These are phyloP conservation scores for Gaertneriomyces sp. DNA, from an alignment of 192 early-diverging fungal species.

Conservation along the genomic window DNA sequence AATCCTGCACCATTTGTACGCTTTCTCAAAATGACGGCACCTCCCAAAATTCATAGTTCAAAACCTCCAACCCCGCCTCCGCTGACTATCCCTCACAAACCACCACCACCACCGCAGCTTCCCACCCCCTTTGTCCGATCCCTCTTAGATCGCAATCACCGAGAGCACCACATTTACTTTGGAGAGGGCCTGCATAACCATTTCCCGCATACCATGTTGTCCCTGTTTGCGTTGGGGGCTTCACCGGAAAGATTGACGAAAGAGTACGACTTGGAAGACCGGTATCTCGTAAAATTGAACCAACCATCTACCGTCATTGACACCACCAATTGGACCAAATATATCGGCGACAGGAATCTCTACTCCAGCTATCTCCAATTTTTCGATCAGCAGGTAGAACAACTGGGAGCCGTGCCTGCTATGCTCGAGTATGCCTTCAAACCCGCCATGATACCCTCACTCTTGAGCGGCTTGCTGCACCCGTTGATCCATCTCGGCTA, in stretches of 20 bases:
- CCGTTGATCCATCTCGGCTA: slow-evolving; percentile 23
- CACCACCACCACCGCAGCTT: background rate
- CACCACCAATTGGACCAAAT: background rate
- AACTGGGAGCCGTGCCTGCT: background rate
- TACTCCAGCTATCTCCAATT: slow-evolving; percentile 5
- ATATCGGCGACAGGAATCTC: background rate
- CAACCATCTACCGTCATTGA: background rate
- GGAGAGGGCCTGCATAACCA: slow-evolving; percentile 1
- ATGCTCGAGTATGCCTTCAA: background rate
- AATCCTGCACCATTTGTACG: too few relatives aligned
- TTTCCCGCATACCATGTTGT: slow-evolving; percentile 2
- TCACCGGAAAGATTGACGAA: background rate
- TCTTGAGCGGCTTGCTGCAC: slow-evolving; percentile 10
- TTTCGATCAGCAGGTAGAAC: background rate
- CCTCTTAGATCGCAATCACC: slow-evolving; percentile 1
- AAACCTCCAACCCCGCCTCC: too few relatives aligned
- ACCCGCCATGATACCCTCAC: background rate
- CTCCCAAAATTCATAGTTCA: too few relatives aligned
- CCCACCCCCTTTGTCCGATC: background rate
- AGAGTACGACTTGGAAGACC: slow-evolving; percentile 1
- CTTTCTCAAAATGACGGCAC: too few relatives aligned
- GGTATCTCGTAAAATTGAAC: background rate
- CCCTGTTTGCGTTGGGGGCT: slow-evolving; percentile 1
- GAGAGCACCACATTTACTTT: slow-evolving; percentile 8
- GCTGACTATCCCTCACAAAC: too few relatives aligned